These are phyloP conservation scores for Hibiscus tridactylites DNA, from an alignment of 345 rosid species.

Conservation along the genomic window DNA sequence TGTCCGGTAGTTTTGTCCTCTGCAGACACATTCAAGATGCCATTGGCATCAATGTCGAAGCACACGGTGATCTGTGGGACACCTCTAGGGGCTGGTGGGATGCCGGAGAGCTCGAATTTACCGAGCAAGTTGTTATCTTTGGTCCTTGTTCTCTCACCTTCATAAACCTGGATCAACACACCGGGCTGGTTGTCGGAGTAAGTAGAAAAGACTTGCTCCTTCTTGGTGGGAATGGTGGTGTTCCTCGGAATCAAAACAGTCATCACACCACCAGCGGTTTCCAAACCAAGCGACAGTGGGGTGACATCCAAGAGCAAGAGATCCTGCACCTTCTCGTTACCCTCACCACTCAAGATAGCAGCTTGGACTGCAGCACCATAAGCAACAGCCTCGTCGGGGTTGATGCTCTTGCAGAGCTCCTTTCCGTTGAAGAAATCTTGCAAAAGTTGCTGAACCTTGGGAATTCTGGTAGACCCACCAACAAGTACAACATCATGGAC, in stretches of 20 bases:
- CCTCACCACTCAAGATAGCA: conserved; percentile 73
- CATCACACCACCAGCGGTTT: conserved; percentile 85
- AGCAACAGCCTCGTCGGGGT: conserved; percentile 81
- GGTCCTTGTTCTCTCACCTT: conserved; percentile 72
- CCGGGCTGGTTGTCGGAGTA: conserved; percentile 79
- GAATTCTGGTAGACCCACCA: conserved; percentile 76
- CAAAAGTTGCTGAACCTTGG: conserved; percentile 66
- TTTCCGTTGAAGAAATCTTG: conserved; percentile 77
- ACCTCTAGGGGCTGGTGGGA: conserved; percentile 77
- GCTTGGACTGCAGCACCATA: conserved; percentile 87
- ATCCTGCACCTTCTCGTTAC: conserved; percentile 81
- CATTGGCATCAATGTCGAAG: conserved; percentile 71
- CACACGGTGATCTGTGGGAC: conserved; percentile 75
- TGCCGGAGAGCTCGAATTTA: conserved; percentile 66
- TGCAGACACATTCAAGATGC: conserved; percentile 70
- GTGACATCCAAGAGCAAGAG: conserved; percentile 64
- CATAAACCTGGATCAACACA: conserved; percentile 73
- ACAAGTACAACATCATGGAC: conserved; percentile 72
- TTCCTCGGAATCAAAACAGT: conserved; percentile 69
- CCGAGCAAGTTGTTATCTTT: conserved; percentile 76
- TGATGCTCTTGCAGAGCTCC: conserved; percentile 76
- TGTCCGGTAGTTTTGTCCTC: conserved; percentile 78
- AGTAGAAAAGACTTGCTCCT: conserved; percentile 71
- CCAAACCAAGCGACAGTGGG: conserved; percentile 65
- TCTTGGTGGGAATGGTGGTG: conserved; percentile 71